These are phyloP conservation scores for Bocquillonia castaneifolia DNA, from an alignment of 441 rosid species.

Conservation along the genomic window DNA sequence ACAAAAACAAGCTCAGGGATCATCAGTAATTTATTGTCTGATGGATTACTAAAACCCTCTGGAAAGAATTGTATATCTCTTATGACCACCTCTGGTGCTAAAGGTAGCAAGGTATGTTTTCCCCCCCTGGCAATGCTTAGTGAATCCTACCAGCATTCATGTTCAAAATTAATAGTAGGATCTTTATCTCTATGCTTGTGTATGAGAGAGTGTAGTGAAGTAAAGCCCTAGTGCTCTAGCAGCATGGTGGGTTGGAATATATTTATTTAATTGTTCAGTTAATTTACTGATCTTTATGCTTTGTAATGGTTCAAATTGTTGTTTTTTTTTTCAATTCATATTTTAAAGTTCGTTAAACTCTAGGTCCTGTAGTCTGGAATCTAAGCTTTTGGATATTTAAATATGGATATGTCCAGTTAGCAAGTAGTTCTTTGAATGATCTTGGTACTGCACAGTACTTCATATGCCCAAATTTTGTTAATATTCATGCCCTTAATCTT, in stretches of 20 bases:
- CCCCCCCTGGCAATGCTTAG: conserved; percentile 10
- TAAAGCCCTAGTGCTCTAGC: neutral
- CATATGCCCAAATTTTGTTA: neutral
- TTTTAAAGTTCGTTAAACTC: neutral
- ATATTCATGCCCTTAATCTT: neutral
- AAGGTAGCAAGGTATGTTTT: conserved; percentile 88
- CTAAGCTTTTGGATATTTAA: neutral
- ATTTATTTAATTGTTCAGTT: neutral
- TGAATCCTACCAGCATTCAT: neutral
- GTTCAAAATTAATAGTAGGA: neutral
- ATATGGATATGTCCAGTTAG: neutral
- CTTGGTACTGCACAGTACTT: neutral
- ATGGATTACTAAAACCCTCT: conserved; percentile 81
- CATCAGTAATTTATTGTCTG: conserved; percentile 70
- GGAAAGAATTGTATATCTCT: conserved; percentile 88
- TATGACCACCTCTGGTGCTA: conserved; percentile 98
- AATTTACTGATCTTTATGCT: neutral
- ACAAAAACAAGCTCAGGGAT: conserved; percentile 66
- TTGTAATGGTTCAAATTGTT: neutral
- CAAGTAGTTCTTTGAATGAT: neutral
- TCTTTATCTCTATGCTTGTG: conserved; percentile 3
- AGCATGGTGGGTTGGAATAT: neutral
- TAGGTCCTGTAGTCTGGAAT: neutral
- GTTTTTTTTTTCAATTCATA: neutral
- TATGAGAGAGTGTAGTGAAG: neutral